A percentile compares a stretch with the other conserved stretches of the same genome.
These are phyloP conservation scores for Cymbidium sinense DNA, from an alignment of 106 monocot genomes.

Conservation along the genomic window DNA sequence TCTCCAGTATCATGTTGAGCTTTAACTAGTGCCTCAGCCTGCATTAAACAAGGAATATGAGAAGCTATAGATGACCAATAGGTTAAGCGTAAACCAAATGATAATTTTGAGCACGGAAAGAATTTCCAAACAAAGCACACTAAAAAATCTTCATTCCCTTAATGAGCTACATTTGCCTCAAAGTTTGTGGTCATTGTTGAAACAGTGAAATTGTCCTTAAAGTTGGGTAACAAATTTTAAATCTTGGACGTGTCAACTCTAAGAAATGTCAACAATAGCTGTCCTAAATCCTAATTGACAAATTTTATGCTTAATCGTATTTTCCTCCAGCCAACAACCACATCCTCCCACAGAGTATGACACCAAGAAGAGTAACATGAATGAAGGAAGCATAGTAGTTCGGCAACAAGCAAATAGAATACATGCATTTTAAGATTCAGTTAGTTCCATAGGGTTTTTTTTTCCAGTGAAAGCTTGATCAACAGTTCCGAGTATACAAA, in stretches of 20 bases:
- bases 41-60: slow-evolving; percentile 3
- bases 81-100: neutral
- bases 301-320: no score
- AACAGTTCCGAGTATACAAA: no score
- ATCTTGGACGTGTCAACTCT: no score
- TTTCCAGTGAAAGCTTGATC: no score
- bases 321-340: no score
- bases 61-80: neutral
- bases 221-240: no score
- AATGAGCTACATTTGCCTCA: neutral
- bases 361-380: neutral
- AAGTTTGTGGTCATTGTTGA: neutral
- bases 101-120: neutral
- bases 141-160: neutral
- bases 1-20: slow-evolving; percentile 85
- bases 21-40: slow-evolving; percentile 93
- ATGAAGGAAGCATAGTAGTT: neutral
- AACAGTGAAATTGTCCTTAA: no score
- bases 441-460: neutral
- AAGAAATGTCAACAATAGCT: no score
- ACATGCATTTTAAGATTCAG: neutral
- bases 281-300: no score
- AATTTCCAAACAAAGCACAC: neutral
- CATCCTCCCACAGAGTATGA: neutral
- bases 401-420: neutral